Evolutionary conservation across 495 filamentous ascomycete genomes (phyloP).

Genomic region (Penicillium canescens): DNA sequence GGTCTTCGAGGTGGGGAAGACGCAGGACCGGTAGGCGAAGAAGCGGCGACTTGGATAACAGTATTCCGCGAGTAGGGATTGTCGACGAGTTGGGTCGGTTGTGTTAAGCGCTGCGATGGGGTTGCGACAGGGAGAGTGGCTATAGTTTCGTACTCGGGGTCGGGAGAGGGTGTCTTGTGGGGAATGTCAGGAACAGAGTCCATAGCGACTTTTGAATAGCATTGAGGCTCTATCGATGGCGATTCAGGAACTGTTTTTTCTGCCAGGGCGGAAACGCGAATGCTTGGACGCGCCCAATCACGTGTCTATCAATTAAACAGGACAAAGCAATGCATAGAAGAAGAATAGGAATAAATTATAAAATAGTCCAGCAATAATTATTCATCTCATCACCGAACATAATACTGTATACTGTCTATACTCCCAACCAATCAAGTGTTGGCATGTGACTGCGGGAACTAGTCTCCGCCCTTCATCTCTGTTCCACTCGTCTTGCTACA

Average conservation of each 20-base stretch:
- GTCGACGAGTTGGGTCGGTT: slow-evolving; percentile 73
- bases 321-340: background rate
- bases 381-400: too few species aligned
- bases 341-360: background rate
- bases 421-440: slow-evolving; percentile 1
- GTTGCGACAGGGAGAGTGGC: slow-evolving; percentile 57
- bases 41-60: slow-evolving; percentile 77
- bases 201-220: slow-evolving; percentile 27
- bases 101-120: slow-evolving; percentile 53
- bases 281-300: slow-evolving; percentile 18
- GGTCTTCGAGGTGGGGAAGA: slow-evolving; percentile 46
- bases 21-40: slow-evolving; percentile 64
- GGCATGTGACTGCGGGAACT: slow-evolving; percentile 4
- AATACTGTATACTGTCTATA: background rate
- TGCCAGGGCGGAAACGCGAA: slow-evolving; percentile 28
- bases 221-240: slow-evolving; percentile 9
- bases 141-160: slow-evolving; percentile 55
- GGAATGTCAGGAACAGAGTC: slow-evolving; percentile 50
- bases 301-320: slow-evolving; percentile 20
- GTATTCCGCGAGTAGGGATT: slow-evolving; percentile 38
- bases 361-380: background rate
- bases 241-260: slow-evolving; percentile 27
- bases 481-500: background rate
- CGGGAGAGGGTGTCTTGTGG: slow-evolving; percentile 41
- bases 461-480: slow-evolving; percentile 19